A percentile compares a stretch with the other conserved stretches of the same genome.
These are phyloP conservation scores for Ophiorrhiza pumila DNA, from an alignment of 257 asterid species.

Conservation along the genomic window DNA sequence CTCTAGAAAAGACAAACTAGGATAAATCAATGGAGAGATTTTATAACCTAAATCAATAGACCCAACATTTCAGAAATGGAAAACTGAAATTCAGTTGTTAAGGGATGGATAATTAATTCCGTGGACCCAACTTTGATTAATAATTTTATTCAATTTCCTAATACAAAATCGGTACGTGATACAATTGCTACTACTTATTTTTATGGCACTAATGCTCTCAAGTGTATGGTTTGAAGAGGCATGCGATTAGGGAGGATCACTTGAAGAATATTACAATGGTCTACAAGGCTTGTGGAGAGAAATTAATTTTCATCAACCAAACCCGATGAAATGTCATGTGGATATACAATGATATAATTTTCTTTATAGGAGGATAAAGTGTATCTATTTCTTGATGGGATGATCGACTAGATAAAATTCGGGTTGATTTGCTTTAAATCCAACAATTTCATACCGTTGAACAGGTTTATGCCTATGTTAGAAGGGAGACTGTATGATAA, in stretches of 20 bases:
- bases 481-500: background rate
- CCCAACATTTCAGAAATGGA: background rate
- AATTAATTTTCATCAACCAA: background rate
- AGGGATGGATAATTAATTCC: background rate
- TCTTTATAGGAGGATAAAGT: background rate
- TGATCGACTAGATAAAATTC: background rate
- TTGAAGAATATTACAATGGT: background rate
- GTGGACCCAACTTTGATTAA: background rate
- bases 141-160: constrained; percentile 5
- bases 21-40: background rate
- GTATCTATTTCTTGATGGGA: constrained; percentile 4
- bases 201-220: background rate
- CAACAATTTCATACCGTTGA: background rate
- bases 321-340: background rate
- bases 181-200: background rate
- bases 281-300: background rate
- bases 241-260: background rate
- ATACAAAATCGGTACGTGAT: background rate
- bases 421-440: background rate
- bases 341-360: background rate
- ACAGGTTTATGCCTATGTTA: background rate
- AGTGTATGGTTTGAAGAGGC: background rate
- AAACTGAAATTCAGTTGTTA: background rate
- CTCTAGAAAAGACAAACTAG: too few relatives aligned
- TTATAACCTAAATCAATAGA: background rate